Percentiles rank a stretch among this genome's conserved stretches.
phyloP scores from a whole-genome alignment of 345 rosid species.

The Camelina neglecta region DNA sequence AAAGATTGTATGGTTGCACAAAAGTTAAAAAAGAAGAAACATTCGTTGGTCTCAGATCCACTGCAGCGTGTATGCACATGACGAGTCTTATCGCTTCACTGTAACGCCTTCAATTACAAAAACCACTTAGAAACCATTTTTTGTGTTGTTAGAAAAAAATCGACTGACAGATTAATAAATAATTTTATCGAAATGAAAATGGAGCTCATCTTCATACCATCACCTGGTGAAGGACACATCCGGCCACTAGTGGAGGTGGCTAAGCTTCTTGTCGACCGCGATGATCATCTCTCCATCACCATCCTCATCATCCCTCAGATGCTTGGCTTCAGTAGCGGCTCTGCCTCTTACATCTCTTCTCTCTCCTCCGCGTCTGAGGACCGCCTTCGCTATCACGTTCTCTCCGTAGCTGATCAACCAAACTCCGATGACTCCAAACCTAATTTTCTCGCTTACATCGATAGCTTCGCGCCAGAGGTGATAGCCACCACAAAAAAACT shows the following conservation, averaged over 20 bases:
- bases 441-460: neutral
- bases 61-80: neutral
- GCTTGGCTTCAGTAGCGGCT: neutral
- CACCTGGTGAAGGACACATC: slow-evolving; percentile 61
- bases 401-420: slow-evolving; percentile 33
- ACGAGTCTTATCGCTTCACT: slow-evolving; percentile 14
- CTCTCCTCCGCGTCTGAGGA: slow-evolving; percentile 35
- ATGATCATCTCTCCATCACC: slow-evolving; percentile 55
- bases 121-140: neutral
- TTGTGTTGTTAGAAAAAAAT: neutral
- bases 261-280: slow-evolving; percentile 49
- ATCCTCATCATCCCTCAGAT: slow-evolving; percentile 51
- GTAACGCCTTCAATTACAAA: neutral
- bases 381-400: slow-evolving; percentile 47
- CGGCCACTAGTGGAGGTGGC: slow-evolving; percentile 50
- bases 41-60: neutral
- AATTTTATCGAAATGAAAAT: slow-evolving; percentile 1
- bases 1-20: neutral
- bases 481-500: slow-evolving; percentile 41
- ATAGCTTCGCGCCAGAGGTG: slow-evolving; percentile 46
- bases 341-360: slow-evolving; percentile 43
- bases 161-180: no score
- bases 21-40: neutral
- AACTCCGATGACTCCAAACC: slow-evolving; percentile 8
- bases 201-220: slow-evolving; percentile 56